phyloP scores from a whole-genome alignment of 768 basidiomycete species.

The Pleurotus salmoneostramineus region DNA sequence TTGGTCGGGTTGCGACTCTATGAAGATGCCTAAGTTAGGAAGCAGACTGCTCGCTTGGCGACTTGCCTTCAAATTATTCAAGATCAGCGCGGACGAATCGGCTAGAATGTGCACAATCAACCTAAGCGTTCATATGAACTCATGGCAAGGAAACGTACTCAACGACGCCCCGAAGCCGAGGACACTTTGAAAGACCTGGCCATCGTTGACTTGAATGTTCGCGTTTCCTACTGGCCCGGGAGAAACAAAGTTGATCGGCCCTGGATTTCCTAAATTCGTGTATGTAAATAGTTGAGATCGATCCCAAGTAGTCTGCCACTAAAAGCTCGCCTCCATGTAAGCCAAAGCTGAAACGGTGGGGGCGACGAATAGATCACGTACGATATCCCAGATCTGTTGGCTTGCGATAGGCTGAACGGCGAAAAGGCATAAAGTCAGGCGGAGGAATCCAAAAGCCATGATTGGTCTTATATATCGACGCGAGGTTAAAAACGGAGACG shows the following conservation, averaged over 20 bases:
- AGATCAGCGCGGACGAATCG: conserved; percentile 62
- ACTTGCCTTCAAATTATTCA: conserved; percentile 64
- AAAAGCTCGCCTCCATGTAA: neutral
- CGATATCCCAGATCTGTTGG: conserved; percentile 52
- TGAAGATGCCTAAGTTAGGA: neutral
- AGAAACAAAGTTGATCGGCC: conserved; percentile 51
- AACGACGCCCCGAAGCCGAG: conserved; percentile 65
- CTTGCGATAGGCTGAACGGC: neutral
- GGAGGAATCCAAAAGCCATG: neutral
- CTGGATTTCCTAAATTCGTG: conserved; percentile 31
- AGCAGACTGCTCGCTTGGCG: neutral
- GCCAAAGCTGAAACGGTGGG: neutral
- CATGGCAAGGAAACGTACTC: conserved; percentile 35
- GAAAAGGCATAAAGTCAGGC: neutral
- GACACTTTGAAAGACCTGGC: conserved; percentile 50
- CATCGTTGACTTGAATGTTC: conserved; percentile 62
- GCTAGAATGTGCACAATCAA: conserved; percentile 34
- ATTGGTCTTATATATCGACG: too few species aligned
- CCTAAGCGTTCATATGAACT: neutral
- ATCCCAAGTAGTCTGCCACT: conserved; percentile 65
- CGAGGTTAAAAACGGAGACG: too few species aligned
- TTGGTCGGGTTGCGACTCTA: conserved; percentile 48
- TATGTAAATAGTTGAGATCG: conserved; percentile 44
- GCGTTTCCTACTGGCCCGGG: conserved; percentile 56
- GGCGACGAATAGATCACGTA: conserved; percentile 20